Evolutionary conservation across 2,329 filamentous ascomycete species (phyloP).

Genomic region (Juglanconis sp.): DNA sequence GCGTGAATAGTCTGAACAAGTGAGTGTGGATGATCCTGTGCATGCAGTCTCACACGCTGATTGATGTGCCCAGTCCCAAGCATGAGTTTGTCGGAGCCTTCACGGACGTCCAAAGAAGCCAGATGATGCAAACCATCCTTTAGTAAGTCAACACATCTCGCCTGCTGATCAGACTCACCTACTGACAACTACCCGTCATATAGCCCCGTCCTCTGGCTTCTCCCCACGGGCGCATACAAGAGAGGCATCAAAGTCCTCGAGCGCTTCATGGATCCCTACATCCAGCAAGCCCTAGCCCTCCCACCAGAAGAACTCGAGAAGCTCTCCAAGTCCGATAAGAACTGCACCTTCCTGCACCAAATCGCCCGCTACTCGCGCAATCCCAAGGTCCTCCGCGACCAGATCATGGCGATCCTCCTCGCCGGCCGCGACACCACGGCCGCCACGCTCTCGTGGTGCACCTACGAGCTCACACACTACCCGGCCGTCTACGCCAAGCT

Average conservation of each 20-base stretch:
- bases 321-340: conserved; percentile 62
- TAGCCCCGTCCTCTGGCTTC: conserved; percentile 55
- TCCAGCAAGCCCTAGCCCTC: conserved; percentile 62
- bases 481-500: conserved; percentile 36
- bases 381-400: conserved; percentile 65
- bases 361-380: conserved; percentile 67
- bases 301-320: conserved; percentile 64
- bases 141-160: conserved; percentile 26
- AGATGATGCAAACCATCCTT: conserved; percentile 57
- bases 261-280: conserved; percentile 66
- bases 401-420: conserved; percentile 69
- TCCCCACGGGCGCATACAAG: conserved; percentile 60
- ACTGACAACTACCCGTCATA: not conserved
- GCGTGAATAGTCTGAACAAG: conserved; percentile 44
- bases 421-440: conserved; percentile 65
- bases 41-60: not conserved
- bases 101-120: conserved; percentile 64
- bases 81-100: conserved; percentile 68
- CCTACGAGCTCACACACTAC: conserved; percentile 34
- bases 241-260: conserved; percentile 64
- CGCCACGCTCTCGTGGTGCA: conserved; percentile 38
- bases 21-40: conserved; percentile 21
- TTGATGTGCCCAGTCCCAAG: conserved; percentile 38
- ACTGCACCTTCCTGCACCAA: conserved; percentile 75
- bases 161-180: not conserved